phyloP scores from a whole-genome alignment of 805 yeast species.

The Yarrowia osloensis region DNA sequence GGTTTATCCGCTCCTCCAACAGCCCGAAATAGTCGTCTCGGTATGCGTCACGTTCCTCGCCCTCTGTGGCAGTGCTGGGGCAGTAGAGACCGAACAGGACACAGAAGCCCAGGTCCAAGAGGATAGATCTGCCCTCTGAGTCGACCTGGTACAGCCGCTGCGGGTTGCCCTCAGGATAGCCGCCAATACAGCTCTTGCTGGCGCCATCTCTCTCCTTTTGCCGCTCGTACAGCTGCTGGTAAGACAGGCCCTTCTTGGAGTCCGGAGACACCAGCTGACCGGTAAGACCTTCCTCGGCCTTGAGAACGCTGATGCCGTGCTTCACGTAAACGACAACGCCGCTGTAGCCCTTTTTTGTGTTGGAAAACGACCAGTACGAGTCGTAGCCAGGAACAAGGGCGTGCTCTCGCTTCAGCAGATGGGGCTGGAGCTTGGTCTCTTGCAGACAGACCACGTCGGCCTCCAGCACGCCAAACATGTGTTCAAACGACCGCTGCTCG shows the following conservation, averaged over 20 bases:
- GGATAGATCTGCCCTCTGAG: constrained; percentile 79
- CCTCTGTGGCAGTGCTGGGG: constrained; percentile 74
- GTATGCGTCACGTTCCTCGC: constrained; percentile 57
- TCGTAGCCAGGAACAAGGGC: constrained; percentile 58
- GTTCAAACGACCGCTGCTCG: constrained; percentile 44
- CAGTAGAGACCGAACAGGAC: constrained; percentile 67
- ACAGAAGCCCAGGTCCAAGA: constrained; percentile 60
- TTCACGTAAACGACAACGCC: constrained; percentile 81
- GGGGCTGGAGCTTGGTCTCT: constrained; percentile 72
- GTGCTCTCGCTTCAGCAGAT: constrained; percentile 50
- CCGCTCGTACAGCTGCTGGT: constrained; percentile 38
- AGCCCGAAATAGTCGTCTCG: constrained; percentile 59
- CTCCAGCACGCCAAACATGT: constrained; percentile 54
- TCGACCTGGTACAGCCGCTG: constrained; percentile 51
- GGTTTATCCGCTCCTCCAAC: constrained; percentile 62
- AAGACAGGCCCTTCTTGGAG: constrained; percentile 33
- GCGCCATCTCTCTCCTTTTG: constrained; percentile 21
- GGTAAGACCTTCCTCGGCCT: constrained; percentile 90
- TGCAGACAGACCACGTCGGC: constrained; percentile 86
- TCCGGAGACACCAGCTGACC: constrained; percentile 52
- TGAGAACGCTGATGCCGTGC: constrained; percentile 58
- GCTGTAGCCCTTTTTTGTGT: constrained; percentile 74
- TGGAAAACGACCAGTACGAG: constrained; percentile 70
- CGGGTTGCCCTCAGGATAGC: constrained; percentile 54
- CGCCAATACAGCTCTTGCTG: constrained; percentile 59